phyloP scores from a whole-genome alignment of 345 rosid genomes.

The Citrus hindsii region DNA sequence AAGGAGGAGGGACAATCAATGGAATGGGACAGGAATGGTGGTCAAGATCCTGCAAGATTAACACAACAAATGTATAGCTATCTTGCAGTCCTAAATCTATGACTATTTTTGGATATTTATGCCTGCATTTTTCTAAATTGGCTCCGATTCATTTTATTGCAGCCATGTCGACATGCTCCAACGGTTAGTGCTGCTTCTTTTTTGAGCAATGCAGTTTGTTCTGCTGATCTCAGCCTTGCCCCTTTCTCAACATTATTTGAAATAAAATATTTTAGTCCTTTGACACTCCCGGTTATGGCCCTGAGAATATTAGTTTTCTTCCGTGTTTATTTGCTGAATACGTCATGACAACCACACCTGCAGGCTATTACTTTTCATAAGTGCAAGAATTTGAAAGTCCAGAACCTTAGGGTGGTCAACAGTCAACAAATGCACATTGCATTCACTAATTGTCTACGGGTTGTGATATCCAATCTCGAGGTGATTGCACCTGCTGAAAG shows the following conservation, averaged over 20 bases:
- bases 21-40: conserved; percentile 94
- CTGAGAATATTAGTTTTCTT: not conserved
- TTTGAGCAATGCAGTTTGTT: conserved; percentile 17
- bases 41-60: conserved; percentile 75
- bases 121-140: conserved; percentile 17
- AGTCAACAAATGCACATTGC: conserved; percentile 85
- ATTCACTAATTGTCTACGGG: conserved; percentile 66
- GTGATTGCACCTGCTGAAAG: conserved; percentile 70
- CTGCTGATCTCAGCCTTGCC: conserved; percentile 6
- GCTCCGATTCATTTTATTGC: conserved; percentile 29
- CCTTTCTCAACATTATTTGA: not conserved
- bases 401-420: conserved; percentile 45
- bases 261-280: not conserved
- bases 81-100: conserved; percentile 13
- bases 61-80: conserved; percentile 39
- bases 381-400: conserved; percentile 71
- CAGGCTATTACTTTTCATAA: conserved; percentile 86
- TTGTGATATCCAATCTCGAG: conserved; percentile 33
- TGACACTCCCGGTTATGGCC: not conserved
- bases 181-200: conserved; percentile 52
- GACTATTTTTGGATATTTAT: not conserved
- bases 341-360: conserved; percentile 15
- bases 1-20: conserved; percentile 74
- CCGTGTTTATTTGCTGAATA: not conserved
- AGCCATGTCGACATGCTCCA: conserved; percentile 95